Evolutionary conservation across 2,329 filamentous ascomycete species (phyloP), one percentile per base, ranked within the genome.

Genomic region (Claviceps arundinis): DNA sequence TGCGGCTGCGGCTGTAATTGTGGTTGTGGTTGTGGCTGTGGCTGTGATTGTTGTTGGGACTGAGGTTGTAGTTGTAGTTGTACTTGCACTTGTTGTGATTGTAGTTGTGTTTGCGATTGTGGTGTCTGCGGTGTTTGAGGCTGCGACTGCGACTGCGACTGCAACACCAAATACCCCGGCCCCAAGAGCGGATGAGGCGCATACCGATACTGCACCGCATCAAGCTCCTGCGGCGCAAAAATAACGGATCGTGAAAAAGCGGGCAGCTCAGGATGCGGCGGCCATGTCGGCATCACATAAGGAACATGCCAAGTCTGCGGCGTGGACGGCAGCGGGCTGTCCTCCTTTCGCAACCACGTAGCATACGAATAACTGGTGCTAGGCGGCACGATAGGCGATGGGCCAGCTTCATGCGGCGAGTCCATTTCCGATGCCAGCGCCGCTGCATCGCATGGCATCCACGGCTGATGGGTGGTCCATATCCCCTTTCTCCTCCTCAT

Each of bases 151-250:
- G 48, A 37, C 16, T 37, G 48, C 5, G 53, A 50, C 22, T 55
- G 50, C 34, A 55, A 37, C 4, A 52, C 53, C n/a, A 55, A 41
- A 22, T 51, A 55, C n/a, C 53, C 53, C 2, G 53, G 53, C n/a
- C 53, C 53, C 26, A 55, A 13, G 13, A 52, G 30, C 2, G 53
- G 53, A 19, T 55, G 53, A 22, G 53, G 50, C 5, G 42, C 53
- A 45, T 54, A 54, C 26, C 50, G 50, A 30, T 50, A 54, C 14
- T 50, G 51, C 48, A 43, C 40, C 34, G 48, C n/a, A 26, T 55
- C 53, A 19, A 55, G 24, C n/a, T 55, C 53, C 34, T 30, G 26
- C 2, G 53, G 53, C 13, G 48, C 44, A 13, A 50, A 14, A 4
- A 48, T 41, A 1, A 43, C 8, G n/a, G 53, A 44, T 34, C 26